These are phyloP conservation scores for Crithidia thermophila DNA, from an alignment of 208 protist genomes.

Conservation along the genomic window DNA sequence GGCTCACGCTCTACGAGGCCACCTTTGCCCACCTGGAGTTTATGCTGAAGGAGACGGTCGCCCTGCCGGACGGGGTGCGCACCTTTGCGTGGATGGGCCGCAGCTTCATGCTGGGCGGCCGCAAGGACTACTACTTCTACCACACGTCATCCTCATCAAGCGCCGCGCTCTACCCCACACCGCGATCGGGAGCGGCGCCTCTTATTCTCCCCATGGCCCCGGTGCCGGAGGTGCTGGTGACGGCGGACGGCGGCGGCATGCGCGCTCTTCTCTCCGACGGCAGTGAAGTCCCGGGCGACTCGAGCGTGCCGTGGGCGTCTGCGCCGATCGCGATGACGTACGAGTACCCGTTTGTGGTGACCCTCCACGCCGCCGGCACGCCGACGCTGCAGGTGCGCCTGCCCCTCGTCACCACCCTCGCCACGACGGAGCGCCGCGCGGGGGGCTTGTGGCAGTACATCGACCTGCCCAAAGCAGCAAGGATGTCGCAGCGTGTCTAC, in stretches of 20 bases:
- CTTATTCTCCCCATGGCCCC: constrained; percentile 66
- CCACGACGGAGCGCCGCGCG: neutral
- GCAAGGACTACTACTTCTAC: constrained; percentile 49
- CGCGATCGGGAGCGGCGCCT: constrained; percentile 38
- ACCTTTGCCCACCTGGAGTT: constrained; percentile 25
- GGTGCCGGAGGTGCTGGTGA: constrained; percentile 63
- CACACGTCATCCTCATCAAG: constrained; percentile 24
- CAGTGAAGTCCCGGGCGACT: constrained; percentile 45
- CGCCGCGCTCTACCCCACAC: constrained; percentile 29
- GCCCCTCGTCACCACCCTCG: constrained; percentile 49
- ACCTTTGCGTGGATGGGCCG: constrained; percentile 58
- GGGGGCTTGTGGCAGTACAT: constrained; percentile 25
- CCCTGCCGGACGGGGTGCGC: constrained; percentile 51
- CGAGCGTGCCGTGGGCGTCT: constrained; percentile 22
- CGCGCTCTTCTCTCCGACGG: constrained; percentile 64
- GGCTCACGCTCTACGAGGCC: constrained; percentile 57
- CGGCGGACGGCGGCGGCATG: constrained; percentile 38
- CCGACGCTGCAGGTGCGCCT: constrained; percentile 60
- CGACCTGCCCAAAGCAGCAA: constrained; percentile 11
- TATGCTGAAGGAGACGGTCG: constrained; percentile 33
- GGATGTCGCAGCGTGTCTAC: constrained; percentile 44
- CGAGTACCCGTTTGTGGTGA: constrained; percentile 63
- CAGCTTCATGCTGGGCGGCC: constrained; percentile 56
- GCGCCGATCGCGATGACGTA: constrained; percentile 37
- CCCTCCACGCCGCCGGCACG: constrained; percentile 30